Evolutionary conservation across 1,139 yeast species (phyloP).

Genomic region (Debaryomyces robertsiae): DNA sequence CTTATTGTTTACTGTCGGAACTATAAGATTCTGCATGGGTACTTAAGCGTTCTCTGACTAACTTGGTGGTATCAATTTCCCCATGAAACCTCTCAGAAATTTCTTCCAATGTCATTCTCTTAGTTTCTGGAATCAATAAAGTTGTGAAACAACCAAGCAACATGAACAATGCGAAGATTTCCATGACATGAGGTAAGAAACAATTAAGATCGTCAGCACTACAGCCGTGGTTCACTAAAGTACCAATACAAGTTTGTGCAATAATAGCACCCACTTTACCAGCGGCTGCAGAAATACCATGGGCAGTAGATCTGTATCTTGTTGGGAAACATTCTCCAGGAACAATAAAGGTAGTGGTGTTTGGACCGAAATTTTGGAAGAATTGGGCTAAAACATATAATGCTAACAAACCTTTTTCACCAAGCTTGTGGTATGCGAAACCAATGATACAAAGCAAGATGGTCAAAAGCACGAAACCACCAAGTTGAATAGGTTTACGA

Average conservation of each 20-base stretch:
- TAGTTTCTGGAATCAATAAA: conserved; percentile 81
- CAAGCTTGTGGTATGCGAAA: conserved; percentile 70
- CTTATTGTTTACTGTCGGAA: conserved; percentile 23
- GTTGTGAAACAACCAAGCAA: conserved; percentile 68
- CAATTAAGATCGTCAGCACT: conserved; percentile 59
- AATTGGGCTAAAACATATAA: conserved; percentile 77
- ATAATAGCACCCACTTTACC: conserved; percentile 98
- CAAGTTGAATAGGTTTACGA: conserved; percentile 77
- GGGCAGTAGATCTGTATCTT: conserved; percentile 96
- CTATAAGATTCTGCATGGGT: conserved; percentile 34
- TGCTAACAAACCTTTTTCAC: conserved; percentile 66
- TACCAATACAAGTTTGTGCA: conserved; percentile 90
- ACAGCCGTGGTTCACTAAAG: conserved; percentile 78
- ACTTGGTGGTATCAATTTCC: conserved; percentile 58
- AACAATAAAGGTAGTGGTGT: conserved; percentile 90
- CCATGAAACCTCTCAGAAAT: conserved; percentile 77
- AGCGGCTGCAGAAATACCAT: conserved; percentile 93
- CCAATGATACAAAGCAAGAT: conserved; percentile 71
- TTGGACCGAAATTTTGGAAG: conserved; percentile 92
- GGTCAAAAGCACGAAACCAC: conserved; percentile 73
- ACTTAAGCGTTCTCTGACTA: conserved; percentile 39
- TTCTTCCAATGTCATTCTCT: conserved; percentile 84
- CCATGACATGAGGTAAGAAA: conserved; percentile 90
- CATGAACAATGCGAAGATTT: conserved; percentile 90
- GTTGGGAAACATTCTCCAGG: conserved; percentile 99